phyloP scores from a whole-genome alignment of 805 yeast genomes.

The Lipomyces sp. region DNA sequence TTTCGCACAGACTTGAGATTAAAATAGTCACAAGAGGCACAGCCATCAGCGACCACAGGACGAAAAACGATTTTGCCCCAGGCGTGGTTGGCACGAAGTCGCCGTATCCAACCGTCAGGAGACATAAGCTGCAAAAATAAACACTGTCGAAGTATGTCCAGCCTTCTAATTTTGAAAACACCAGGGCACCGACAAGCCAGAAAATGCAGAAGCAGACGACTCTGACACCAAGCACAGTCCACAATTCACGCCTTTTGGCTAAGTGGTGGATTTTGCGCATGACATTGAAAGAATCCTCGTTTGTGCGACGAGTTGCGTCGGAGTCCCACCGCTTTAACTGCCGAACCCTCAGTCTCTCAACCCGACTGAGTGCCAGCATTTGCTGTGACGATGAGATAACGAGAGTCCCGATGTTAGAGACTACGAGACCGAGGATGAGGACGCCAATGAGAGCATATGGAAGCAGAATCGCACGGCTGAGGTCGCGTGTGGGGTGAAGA shows the following conservation, averaged over 20 bases:
- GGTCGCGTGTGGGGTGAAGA: conserved; percentile 58
- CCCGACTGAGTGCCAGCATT: conserved; percentile 66
- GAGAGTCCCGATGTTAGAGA: conserved; percentile 70
- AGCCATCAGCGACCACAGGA: conserved; percentile 80
- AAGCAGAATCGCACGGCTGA: conserved; percentile 62
- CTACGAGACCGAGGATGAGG: conserved; percentile 70
- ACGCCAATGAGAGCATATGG: conserved; percentile 73
- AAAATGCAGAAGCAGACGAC: conserved; percentile 46
- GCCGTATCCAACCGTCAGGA: conserved; percentile 86
- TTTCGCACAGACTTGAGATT: conserved; percentile 73
- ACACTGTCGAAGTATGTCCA: conserved; percentile 75
- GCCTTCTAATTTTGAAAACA: conserved; percentile 61
- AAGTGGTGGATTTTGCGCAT: conserved; percentile 58
- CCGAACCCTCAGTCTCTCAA: conserved; percentile 57
- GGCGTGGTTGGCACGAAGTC: conserved; percentile 65
- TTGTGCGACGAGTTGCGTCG: background rate
- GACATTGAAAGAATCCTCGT: conserved; percentile 54
- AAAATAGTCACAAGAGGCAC: conserved; percentile 86
- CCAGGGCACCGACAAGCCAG: conserved; percentile 75
- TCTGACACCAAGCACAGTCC: conserved; percentile 3
- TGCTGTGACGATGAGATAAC: conserved; percentile 66
- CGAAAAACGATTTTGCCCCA: conserved; percentile 74
- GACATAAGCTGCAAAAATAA: conserved; percentile 77
- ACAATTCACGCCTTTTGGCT: conserved; percentile 42
- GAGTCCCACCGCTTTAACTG: conserved; percentile 41